Evolutionary conservation across 352 stramenopile genomes (phyloP), one percentile per base, ranked within the genome.

Genomic region (Globisporangium nodosum): DNA sequence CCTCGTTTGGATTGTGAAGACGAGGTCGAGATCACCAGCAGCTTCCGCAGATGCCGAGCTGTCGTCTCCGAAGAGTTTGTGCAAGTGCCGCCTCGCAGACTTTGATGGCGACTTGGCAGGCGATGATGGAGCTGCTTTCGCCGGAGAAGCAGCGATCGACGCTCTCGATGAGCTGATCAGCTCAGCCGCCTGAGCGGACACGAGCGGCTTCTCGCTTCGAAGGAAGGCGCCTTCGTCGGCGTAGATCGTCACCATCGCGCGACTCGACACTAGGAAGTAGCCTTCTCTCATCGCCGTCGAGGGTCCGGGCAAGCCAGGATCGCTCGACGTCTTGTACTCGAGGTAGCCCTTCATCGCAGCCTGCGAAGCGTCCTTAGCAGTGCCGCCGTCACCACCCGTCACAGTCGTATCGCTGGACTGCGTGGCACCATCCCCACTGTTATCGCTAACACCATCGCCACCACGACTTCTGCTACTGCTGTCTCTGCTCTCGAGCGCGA

Each of bases 171-270:
- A 21, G 3, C 50, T 18, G 13, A 71, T 42, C 7, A 90, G 52
- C 7, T 87, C 75, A 0, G 74, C 20, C 1, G 65, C 70, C 20
- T 74, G 73, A 2, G 61, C 66, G 18, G 65, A 37, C n/a, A 80
- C 63, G 2, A 57, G 24, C 0, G 71, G 59, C 0, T 20, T 1
- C 13, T 74, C 57, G 30, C 53, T 57, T 16, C 54, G 59, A 43
- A 79, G 71, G 37, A 72, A 84, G 2, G 71, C 58, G n/a, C 49
- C 72, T 56, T 87, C 77, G n/a, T 82, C 70, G 0, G 60, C 62
- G 47, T 68, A 88, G 18, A 90, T 61, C 21, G 47, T 57, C 15
- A 85, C 21, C 15, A 64, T 53, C 0, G 49, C 77, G 3, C 73
- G 66, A 45, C 65, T 59, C 6, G 54, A 68, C 24, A 85, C 6